Percentiles rank a stretch among this genome's conserved stretches.
phyloP scores from a whole-genome alignment of 352 stramenopile species.

The Globisporangium acanthophoron region DNA sequence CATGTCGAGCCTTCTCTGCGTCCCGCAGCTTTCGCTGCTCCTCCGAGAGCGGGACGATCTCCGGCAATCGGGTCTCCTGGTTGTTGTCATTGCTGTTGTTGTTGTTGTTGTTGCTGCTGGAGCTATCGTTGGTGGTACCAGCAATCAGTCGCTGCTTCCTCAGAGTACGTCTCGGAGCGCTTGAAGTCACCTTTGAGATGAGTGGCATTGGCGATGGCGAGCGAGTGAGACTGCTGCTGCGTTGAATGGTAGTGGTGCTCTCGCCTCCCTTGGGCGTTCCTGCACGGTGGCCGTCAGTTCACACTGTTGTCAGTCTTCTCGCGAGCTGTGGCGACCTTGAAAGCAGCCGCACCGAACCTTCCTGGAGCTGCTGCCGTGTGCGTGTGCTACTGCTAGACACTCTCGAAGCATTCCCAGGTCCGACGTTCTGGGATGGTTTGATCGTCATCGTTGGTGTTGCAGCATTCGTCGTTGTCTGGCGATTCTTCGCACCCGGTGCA shows the following conservation, averaged over 20 bases:
- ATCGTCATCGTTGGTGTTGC: neutral
- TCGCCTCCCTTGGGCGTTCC: too few species aligned
- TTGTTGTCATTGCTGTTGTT: neutral
- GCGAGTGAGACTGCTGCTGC: too few species aligned
- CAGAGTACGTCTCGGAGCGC: neutral
- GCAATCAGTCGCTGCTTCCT: neutral
- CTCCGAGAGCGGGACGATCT: constrained; percentile 18
- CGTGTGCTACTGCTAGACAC: too few species aligned
- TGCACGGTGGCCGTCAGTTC: too few species aligned
- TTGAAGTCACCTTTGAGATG: neutral
- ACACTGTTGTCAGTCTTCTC: too few species aligned
- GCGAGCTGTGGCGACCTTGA: too few species aligned
- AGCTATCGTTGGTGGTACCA: neutral
- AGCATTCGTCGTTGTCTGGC: neutral
- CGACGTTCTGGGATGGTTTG: too few species aligned
- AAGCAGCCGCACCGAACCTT: too few species aligned
- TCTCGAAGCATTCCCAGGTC: too few species aligned
- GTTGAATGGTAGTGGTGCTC: too few species aligned
- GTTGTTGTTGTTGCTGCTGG: neutral
- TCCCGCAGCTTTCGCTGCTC: constrained; percentile 29
- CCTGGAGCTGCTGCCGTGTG: too few species aligned
- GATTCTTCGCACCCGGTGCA: neutral
- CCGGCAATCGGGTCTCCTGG: constrained; percentile 17
- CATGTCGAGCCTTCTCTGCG: constrained; percentile 42
- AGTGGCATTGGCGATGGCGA: neutral